Evolutionary conservation across 768 basidiomycete species (phyloP).

Genomic region (Gymnopilus junonius): DNA sequence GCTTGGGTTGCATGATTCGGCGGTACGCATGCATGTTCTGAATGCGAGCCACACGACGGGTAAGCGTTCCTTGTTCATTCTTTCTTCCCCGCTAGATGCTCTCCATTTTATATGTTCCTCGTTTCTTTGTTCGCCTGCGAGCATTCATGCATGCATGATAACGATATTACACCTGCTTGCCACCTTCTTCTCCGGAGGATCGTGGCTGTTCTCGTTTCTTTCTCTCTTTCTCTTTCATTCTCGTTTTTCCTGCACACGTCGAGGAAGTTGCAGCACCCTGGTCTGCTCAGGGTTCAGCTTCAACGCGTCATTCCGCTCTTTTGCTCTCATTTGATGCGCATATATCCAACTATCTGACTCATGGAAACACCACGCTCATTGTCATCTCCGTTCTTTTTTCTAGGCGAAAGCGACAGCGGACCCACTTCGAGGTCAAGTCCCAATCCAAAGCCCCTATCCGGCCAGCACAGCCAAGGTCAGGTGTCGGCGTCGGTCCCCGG

Average conservation of each 20-base stretch:
- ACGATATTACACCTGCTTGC: neutral
- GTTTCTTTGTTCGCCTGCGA: conserved; percentile 15
- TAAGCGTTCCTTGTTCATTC: conserved; percentile 15
- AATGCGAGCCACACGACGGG: conserved; percentile 10
- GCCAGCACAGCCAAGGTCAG: neutral
- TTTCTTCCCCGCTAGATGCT: neutral
- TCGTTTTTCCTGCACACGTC: neutral
- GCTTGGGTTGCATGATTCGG: conserved; percentile 36
- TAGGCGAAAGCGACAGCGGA: neutral
- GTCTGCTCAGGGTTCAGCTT: neutral
- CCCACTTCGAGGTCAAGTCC: neutral
- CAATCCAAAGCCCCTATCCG: neutral
- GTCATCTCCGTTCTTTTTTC: conserved; percentile 6
- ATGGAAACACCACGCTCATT: conserved; percentile 6
- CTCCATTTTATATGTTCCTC: neutral
- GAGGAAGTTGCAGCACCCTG: neutral
- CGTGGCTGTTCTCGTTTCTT: neutral
- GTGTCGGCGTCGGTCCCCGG: neutral
- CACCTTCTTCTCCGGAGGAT: neutral
- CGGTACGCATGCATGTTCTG: conserved; percentile 27
- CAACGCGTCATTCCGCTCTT: conserved; percentile 6
- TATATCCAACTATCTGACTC: conserved; percentile 23
- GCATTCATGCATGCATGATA: conserved; percentile 17
- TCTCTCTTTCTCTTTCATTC: neutral
- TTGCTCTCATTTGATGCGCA: conserved; percentile 23